These are phyloP conservation scores for Claviceps sp. DNA, from an alignment of 2,329 filamentous ascomycete genomes.

Conservation along the genomic window DNA sequence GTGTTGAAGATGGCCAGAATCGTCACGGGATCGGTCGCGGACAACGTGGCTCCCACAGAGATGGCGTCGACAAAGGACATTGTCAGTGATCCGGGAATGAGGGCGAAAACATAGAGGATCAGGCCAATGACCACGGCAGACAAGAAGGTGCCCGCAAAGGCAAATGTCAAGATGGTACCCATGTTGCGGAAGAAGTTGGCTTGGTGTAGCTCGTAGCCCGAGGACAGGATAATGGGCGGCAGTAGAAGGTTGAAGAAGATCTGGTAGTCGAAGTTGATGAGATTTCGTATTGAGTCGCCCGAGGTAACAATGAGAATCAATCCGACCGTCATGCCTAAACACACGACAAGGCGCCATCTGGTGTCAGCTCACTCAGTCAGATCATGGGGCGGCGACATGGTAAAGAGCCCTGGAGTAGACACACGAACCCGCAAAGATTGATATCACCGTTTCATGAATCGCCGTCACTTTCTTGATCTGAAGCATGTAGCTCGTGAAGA, in stretches of 20 bases:
- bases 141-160: slow-evolving; percentile 92
- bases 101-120: slow-evolving; percentile 79
- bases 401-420: neutral
- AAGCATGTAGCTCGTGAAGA: slow-evolving; percentile 93
- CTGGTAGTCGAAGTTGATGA: slow-evolving; percentile 95
- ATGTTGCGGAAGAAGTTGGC: slow-evolving; percentile 99
- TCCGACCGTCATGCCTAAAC: slow-evolving; percentile 81
- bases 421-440: slow-evolving; percentile 74
- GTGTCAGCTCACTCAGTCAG: neutral
- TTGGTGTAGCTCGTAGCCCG: slow-evolving; percentile 94
- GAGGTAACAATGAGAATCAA: slow-evolving; percentile 72
- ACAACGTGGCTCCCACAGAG: slow-evolving; percentile 89
- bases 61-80: slow-evolving; percentile 93
- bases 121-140: slow-evolving; percentile 89
- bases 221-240: slow-evolving; percentile 95
- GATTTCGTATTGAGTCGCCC: slow-evolving; percentile 71
- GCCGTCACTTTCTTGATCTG: slow-evolving; percentile 96
- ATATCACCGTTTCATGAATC: slow-evolving; percentile 94
- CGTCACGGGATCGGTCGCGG: slow-evolving; percentile 92
- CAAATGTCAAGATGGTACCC: slow-evolving; percentile 92
- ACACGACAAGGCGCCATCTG: neutral
- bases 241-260: slow-evolving; percentile 99
- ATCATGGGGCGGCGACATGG: neutral
- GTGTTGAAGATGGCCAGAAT: slow-evolving; percentile 98
- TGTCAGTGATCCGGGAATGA: slow-evolving; percentile 68